Evolutionary conservation across 176 grass and related monocot species (phyloP).

Genomic region (Aechmea fasciata): DNA sequence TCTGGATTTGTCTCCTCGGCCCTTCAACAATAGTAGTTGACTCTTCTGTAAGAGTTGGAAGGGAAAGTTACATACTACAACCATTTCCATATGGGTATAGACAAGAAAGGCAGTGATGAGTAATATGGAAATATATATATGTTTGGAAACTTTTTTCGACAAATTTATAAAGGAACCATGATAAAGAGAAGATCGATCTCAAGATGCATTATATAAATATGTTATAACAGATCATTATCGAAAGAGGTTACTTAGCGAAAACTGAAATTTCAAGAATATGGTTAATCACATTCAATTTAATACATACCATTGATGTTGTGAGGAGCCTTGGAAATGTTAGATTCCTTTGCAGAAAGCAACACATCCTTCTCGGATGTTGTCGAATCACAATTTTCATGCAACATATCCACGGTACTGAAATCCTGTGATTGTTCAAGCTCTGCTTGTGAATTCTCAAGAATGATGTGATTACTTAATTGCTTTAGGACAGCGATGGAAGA

Average conservation of each 20-base stretch:
- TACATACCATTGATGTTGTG: slow-evolving; percentile 39
- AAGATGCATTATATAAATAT: too few relatives aligned
- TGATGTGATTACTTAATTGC: slow-evolving; percentile 18
- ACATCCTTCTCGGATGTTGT: slow-evolving; percentile 29
- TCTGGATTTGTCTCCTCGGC: slow-evolving; percentile 36
- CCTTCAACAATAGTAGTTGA: slow-evolving; percentile 26
- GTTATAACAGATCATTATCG: background rate
- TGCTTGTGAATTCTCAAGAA: slow-evolving; percentile 30
- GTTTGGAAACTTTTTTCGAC: too few relatives aligned
- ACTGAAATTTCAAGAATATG: slow-evolving; percentile 1
- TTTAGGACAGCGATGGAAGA: slow-evolving; percentile 19
- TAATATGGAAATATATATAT: slow-evolving; percentile 5
- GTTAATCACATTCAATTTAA: too few relatives aligned
- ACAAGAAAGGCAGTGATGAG: background rate
- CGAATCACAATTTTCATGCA: slow-evolving; percentile 42
- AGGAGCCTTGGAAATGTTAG: slow-evolving; percentile 32
- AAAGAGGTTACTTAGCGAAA: slow-evolving; percentile 2
- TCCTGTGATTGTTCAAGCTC: slow-evolving; percentile 31
- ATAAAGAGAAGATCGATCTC: too few relatives aligned
- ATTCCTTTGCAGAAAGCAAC: slow-evolving; percentile 36
- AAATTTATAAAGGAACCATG: too few relatives aligned
- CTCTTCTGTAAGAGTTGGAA: slow-evolving; percentile 29
- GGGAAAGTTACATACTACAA: slow-evolving; percentile 4
- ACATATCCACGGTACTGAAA: slow-evolving; percentile 23
- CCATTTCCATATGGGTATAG: background rate